Evolutionary conservation across 208 protist species (phyloP).

Genomic region (Trypanosoma theileri): DNA sequence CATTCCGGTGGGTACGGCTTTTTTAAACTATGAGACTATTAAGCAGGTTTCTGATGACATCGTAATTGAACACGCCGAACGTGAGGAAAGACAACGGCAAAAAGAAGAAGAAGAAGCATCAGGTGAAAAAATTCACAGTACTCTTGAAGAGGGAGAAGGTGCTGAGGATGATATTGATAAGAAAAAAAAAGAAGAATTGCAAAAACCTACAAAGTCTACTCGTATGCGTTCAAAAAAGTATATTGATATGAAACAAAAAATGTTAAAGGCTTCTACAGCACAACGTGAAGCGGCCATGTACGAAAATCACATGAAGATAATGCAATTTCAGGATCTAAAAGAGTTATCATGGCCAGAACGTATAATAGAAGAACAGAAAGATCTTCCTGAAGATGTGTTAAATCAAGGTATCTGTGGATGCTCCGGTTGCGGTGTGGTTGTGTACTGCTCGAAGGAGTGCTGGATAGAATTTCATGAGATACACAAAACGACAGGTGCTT

Average conservation of each 20-base stretch:
- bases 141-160: constrained; percentile 1
- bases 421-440: constrained; percentile 51
- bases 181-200: constrained; percentile 29
- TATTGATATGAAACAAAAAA: constrained; percentile 39
- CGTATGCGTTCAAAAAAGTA: constrained; percentile 51
- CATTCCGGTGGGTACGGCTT: constrained; percentile 39
- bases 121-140: background rate
- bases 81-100: constrained; percentile 30
- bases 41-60: constrained; percentile 45
- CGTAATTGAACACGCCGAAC: constrained; percentile 22
- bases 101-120: constrained; percentile 11
- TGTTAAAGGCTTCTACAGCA: constrained; percentile 33
- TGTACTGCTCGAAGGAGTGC: constrained; percentile 59
- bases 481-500: constrained; percentile 51
- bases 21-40: constrained; percentile 58
- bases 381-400: constrained; percentile 19
- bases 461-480: constrained; percentile 33
- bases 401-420: constrained; percentile 43
- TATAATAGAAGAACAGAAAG: constrained; percentile 17
- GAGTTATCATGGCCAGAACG: constrained; percentile 23
- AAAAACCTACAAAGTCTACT: constrained; percentile 58
- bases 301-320: constrained; percentile 17
- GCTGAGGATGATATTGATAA: background rate
- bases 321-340: background rate
- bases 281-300: constrained; percentile 37